Conservation (phyloP, 805 yeast species). For the Henningerozyma blattae region DNA sequence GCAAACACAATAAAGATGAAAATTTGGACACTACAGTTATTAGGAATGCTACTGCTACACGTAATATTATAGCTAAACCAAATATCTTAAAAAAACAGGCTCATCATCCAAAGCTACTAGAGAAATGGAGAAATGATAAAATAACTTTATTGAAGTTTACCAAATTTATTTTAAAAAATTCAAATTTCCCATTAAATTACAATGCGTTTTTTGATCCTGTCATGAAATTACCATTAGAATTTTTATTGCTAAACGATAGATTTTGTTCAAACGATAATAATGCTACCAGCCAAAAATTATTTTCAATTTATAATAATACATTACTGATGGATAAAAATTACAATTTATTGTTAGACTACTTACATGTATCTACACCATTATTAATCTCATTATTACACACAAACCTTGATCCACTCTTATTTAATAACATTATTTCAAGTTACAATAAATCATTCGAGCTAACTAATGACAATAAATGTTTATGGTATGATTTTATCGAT, state of each 20-base stretch:
- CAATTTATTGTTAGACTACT: not conserved
- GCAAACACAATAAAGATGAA: not conserved
- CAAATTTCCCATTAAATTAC: not conserved
- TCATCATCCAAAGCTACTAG: no score
- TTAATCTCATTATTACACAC: not conserved
- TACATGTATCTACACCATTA: not conserved
- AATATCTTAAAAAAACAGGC: no score
- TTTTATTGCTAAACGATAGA: slow-evolving; percentile 1
- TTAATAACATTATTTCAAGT: not conserved
- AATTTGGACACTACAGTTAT: slow-evolving; percentile 2
- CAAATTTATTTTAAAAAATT: not conserved
- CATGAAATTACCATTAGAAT: slow-evolving; percentile 2
- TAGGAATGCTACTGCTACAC: slow-evolving; percentile 1
- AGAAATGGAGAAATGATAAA: not conserved
- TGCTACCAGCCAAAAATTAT: no score
- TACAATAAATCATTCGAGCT: not conserved
- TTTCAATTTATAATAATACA: no score
- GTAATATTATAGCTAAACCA: no score
- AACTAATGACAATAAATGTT: not conserved
- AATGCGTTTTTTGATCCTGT: not conserved
- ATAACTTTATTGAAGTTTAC: not conserved
- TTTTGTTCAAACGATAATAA: no score
- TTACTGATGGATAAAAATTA: not conserved
- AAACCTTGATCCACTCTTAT: not conserved
- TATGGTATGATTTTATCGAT: not conserved